Conservation (phyloP, 2,329 filamentous ascomycete species). For the Sporothrix humicola region DNA sequence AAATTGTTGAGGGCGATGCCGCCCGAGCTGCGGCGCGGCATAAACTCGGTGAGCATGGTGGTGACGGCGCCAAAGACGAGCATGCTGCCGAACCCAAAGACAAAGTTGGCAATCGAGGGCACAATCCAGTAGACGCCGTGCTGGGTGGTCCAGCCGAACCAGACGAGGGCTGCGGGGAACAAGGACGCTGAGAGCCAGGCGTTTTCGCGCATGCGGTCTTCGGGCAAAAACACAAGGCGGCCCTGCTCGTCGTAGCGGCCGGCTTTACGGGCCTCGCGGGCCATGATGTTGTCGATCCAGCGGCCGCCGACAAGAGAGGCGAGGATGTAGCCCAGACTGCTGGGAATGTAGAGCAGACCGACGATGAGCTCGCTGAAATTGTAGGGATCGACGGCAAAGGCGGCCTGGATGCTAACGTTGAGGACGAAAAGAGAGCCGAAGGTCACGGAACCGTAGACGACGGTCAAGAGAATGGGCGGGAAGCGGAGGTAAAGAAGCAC, state of each 20-base stretch:
- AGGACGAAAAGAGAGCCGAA: constrained; percentile 78
- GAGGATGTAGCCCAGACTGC: constrained; percentile 73
- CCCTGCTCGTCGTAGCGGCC: constrained; percentile 71
- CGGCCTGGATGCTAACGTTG: constrained; percentile 76
- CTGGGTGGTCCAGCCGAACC: constrained; percentile 77
- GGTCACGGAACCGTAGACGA: constrained; percentile 75
- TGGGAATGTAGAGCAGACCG: constrained; percentile 78
- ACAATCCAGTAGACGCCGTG: constrained; percentile 70
- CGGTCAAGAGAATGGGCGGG: constrained; percentile 73
- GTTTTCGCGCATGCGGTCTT: constrained; percentile 84
- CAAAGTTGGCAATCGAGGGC: constrained; percentile 68
- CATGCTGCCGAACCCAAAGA: constrained; percentile 80
- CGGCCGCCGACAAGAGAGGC: constrained; percentile 72
- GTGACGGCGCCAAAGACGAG: constrained; percentile 75
- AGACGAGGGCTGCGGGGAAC: constrained; percentile 72
- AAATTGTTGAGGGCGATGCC: constrained; percentile 85
- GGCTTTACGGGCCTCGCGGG: constrained; percentile 72
- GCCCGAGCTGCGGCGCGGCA: constrained; percentile 71
- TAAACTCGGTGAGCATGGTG: constrained; percentile 86
- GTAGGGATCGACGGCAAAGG: constrained; percentile 71
- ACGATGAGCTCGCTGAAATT: constrained; percentile 70
- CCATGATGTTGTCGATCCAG: constrained; percentile 85
- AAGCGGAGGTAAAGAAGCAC: constrained; percentile 75
- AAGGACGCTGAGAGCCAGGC: constrained; percentile 75
- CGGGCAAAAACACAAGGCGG: constrained; percentile 70